Evolutionary conservation across 192 early-diverging fungal species (phyloP), one percentile per base, ranked within the genome.

Genomic region (Coemansia sp.): DNA sequence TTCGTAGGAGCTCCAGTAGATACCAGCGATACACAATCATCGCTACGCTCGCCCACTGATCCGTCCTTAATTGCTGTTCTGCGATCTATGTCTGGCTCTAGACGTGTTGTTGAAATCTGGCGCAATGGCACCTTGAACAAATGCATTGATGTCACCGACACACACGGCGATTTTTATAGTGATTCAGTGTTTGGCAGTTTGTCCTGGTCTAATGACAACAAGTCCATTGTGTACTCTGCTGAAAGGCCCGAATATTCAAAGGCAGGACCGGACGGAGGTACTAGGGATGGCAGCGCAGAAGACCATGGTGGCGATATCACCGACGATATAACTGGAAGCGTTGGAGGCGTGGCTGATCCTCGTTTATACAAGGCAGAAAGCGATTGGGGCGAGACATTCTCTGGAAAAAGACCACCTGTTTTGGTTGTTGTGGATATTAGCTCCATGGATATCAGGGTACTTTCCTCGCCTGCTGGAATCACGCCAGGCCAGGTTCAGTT

Each of bases 381-480:
- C 18, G 90, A 90, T 66, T 91, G 87, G 86, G 92, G 92, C 8
- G 92, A 94, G 75, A 82, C 84, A 5, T 89, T 89, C 51, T 75
- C 46, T 42, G 88, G 89, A 40, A 90, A 88, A 68, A 71, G 82
- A 0, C 72, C 84, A 8, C 85, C 90, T 0, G 67, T 61, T 3
- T 73, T 92, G 12, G 79, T 90, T 7, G 61, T 88, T 41, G 60
- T 90, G 43, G 78, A 88, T 54, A 60, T 93, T 2, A 46, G 57
- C 13, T 66, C 65, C 51, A 68, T 58, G n/a, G 45, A 72, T 5
- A 68, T 69, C 32, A 70, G 73, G 22, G 77, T 84, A 2, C 58
- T 78, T 12, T 39, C 52, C 13, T 9, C 61, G 8, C 39, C 54
- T 41, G 54, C 58, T 11, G 69, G 66, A 43, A 56, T 85, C 5